phyloP scores from a whole-genome alignment of 108 stramenopile genomes.

The Pseudonitzschia multiseries region DNA sequence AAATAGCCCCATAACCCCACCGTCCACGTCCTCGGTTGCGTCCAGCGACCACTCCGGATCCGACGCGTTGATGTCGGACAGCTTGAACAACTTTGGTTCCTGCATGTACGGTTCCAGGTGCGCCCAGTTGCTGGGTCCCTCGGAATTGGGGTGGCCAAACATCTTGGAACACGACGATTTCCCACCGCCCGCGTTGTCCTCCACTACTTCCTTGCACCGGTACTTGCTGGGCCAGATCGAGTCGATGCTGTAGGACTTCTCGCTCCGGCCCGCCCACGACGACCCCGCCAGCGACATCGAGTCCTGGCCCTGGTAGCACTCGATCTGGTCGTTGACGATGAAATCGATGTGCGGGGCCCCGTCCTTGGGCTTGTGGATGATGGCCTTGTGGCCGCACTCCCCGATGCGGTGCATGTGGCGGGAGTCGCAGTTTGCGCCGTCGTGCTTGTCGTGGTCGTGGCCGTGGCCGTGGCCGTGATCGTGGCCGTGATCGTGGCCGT shows the following conservation, averaged over 20 bases:
- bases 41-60: conserved; percentile 44
- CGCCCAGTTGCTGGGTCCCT: background rate
- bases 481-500: conserved; percentile 1
- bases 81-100: conserved; percentile 32
- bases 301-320: conserved; percentile 53
- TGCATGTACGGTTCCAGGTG: conserved; percentile 2
- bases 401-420: conserved; percentile 57
- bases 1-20: conserved; percentile 29
- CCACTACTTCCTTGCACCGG: conserved; percentile 51
- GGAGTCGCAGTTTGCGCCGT: conserved; percentile 16
- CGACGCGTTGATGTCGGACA: conserved; percentile 27
- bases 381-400: conserved; percentile 65
- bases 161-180: too few species aligned
- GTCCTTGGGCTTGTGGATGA: conserved; percentile 58
- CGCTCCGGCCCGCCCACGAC: background rate
- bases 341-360: conserved; percentile 66
- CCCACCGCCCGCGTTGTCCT: conserved; percentile 7
- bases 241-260: conserved; percentile 22
- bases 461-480: conserved; percentile 9
- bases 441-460: conserved; percentile 25
- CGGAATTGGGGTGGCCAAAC: too few species aligned
- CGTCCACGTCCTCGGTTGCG: conserved; percentile 29
- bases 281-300: conserved; percentile 16
- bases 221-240: conserved; percentile 52
- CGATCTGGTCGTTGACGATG: conserved; percentile 61